phyloP scores from a whole-genome alignment of 441 rosid species.

The Metrosideros polymorpha region DNA sequence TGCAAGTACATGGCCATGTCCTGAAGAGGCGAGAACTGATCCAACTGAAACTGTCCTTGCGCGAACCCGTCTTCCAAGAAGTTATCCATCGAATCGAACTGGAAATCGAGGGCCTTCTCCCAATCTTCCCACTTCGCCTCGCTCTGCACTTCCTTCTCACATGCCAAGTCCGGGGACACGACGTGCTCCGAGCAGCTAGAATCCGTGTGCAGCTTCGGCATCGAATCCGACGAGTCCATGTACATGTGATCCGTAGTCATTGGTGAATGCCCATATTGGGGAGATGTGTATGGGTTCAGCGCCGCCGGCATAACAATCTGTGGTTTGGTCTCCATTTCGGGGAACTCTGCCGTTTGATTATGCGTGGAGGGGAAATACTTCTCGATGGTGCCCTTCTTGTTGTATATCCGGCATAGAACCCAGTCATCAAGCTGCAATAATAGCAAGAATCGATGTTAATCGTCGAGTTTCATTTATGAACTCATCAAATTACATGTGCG shows the following conservation, averaged over 20 bases:
- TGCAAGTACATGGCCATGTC: neutral
- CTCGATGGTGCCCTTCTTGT: neutral
- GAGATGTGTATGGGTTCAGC: neutral
- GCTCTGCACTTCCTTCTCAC: neutral
- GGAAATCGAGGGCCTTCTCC: neutral
- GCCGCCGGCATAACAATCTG: neutral
- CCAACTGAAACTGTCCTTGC: neutral
- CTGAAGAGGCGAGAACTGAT: neutral
- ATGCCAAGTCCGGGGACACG: neutral
- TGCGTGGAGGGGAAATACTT: neutral
- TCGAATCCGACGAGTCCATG: neutral
- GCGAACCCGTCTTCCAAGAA: neutral
- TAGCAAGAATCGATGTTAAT: neutral
- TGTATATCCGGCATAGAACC: neutral
- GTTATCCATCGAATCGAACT: neutral
- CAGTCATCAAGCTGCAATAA: neutral
- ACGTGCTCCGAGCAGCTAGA: neutral
- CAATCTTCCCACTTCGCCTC: neutral
- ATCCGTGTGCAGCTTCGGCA: neutral
- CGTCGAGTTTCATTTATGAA: neutral
- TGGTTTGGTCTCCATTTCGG: neutral
- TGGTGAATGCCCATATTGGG: neutral
- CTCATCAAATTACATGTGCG: neutral
- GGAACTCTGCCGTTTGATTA: neutral
- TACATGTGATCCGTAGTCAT: neutral